A percentile compares a stretch with the other conserved stretches of the same genome.
Evolutionary conservation across 257 asterid genomes (phyloP).

Genomic region (Solanum bulbocastanum): DNA sequence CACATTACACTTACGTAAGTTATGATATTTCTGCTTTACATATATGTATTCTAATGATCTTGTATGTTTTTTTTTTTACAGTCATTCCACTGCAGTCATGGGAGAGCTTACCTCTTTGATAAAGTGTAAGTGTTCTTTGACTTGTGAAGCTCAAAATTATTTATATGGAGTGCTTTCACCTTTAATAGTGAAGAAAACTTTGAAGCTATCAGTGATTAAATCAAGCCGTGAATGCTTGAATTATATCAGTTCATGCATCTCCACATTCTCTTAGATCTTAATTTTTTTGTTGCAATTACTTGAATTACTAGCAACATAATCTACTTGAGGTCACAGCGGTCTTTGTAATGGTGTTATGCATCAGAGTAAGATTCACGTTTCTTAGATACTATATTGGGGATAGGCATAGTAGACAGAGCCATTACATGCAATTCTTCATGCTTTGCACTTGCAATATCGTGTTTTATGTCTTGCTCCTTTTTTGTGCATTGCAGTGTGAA

Average conservation of each 20-base stretch:
- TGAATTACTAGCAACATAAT: neutral
- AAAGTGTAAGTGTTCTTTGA: conserved; percentile 51
- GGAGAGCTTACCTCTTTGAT: conserved; percentile 75
- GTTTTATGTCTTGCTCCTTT: neutral
- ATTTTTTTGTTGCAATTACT: neutral
- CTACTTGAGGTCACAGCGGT: neutral
- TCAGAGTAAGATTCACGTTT: neutral
- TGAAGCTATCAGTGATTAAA: neutral
- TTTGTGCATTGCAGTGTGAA: conserved; percentile 40
- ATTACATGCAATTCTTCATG: neutral
- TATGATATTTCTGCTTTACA: neutral
- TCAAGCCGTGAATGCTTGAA: neutral
- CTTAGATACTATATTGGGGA: neutral
- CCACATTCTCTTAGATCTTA: neutral
- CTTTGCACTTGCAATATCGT: neutral
- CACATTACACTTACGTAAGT: neutral
- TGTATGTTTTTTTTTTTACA: conserved; percentile 25
- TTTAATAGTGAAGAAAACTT: neutral
- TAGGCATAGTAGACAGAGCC: neutral
- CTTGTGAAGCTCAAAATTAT: neutral
- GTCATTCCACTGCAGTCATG: conserved; percentile 68
- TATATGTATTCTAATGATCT: conserved; percentile 15
- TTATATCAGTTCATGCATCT: neutral
- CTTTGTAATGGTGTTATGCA: neutral
- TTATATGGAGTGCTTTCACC: neutral